phyloP scores from a whole-genome alignment of 176 grass and related monocot species.

The Ananas comosus region DNA sequence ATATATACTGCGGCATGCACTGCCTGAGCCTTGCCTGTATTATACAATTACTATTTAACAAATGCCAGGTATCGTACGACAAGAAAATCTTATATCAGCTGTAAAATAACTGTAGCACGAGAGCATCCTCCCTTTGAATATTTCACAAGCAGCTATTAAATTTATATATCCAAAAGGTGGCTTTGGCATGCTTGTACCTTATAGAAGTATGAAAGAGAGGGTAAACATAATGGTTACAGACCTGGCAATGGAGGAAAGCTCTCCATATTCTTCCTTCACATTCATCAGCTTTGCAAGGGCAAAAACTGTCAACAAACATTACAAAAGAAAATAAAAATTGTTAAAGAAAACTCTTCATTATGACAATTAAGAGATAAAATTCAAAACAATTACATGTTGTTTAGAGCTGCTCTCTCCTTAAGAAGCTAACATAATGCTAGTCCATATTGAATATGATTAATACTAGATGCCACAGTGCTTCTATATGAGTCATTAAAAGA shows the following conservation, averaged over 20 bases:
- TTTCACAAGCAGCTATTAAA: constrained; percentile 5
- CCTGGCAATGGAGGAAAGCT: constrained; percentile 88
- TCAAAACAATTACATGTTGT: constrained; percentile 7
- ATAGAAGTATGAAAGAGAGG: not conserved
- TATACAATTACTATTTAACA: constrained; percentile 14
- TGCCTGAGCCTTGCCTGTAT: constrained; percentile 88
- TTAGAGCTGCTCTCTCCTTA: not conserved
- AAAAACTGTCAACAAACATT: constrained; percentile 40
- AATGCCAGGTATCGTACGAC: constrained; percentile 14
- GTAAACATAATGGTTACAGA: constrained; percentile 16
- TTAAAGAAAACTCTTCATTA: constrained; percentile 5
- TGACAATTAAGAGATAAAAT: not conserved
- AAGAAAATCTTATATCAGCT: constrained; percentile 1
- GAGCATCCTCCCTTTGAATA: not conserved
- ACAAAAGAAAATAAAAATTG: constrained; percentile 9
- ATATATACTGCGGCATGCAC: constrained; percentile 88
- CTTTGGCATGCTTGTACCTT: not conserved
- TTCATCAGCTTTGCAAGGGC: constrained; percentile 93
- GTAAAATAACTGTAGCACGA: not conserved
- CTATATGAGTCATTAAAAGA: no score
- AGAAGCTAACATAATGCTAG: not conserved
- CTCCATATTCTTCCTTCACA: constrained; percentile 69
- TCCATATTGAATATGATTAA: no score
- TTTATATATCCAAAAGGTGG: constrained; percentile 4
- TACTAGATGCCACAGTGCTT: no score